Conservation (phyloP, 345 rosid species). For the Boechera stricta region DNA sequence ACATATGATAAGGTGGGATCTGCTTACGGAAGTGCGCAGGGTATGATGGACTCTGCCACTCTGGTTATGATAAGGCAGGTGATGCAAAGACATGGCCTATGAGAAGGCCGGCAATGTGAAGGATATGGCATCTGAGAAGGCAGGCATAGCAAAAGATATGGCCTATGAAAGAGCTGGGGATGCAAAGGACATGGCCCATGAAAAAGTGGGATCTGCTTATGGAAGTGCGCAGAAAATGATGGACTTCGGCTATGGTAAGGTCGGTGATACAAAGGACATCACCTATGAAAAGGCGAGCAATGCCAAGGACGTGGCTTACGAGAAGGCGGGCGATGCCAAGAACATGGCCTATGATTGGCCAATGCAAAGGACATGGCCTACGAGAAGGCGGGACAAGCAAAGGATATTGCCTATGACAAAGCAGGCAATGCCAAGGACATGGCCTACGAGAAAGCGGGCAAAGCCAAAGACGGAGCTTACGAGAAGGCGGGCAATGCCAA, state of each 20-base stretch:
- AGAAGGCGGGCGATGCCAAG: conserved; percentile 5
- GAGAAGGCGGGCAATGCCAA: neutral
- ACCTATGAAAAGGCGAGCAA: conserved; percentile 21
- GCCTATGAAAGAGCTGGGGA: neutral
- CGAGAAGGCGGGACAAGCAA: conserved; percentile 34
- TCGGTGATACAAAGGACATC: neutral
- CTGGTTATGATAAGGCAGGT: conserved; percentile 5
- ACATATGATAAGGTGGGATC: conserved; percentile 26
- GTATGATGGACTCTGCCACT: neutral
- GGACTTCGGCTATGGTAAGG: conserved; percentile 7
- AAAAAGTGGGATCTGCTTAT: neutral
- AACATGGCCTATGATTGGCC: neutral
- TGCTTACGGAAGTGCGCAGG: conserved; percentile 3
- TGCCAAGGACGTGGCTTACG: neutral
- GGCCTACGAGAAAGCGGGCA: conserved; percentile 34
- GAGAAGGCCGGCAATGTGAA: neutral
- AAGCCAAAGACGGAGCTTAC: conserved; percentile 31
- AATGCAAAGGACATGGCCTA: conserved; percentile 18
- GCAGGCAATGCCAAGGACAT: conserved; percentile 39
- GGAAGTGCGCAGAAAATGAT: neutral
- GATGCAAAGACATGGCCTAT: neutral
- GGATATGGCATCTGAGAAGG: conserved; percentile 7
- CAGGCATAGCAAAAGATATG: neutral
- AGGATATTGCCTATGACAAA: conserved; percentile 43
- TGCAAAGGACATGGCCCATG: neutral